Evolutionary conservation across 2,329 filamentous ascomycete species (phyloP).

Genomic region (Gliomastix tumulicola): DNA sequence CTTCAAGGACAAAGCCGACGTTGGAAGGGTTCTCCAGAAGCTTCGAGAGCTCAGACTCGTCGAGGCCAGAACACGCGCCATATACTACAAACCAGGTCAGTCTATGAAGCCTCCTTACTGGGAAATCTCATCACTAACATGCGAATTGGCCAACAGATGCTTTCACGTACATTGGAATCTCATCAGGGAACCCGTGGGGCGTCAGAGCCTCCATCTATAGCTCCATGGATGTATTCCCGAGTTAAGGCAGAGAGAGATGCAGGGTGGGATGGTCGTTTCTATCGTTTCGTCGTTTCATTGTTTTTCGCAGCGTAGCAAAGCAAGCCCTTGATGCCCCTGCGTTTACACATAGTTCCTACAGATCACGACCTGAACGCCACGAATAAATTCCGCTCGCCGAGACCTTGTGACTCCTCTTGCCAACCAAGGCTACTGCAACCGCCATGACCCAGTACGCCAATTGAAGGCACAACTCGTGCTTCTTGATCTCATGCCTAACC

Average conservation of each 20-base stretch:
- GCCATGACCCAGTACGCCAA: no score
- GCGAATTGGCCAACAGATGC: constrained; percentile 40
- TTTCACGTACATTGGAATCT: constrained; percentile 60
- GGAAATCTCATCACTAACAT: constrained; percentile 2
- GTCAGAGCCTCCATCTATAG: constrained; percentile 53
- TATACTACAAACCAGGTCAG: constrained; percentile 74
- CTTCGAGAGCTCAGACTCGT: constrained; percentile 58
- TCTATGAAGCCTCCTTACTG: constrained; percentile 11
- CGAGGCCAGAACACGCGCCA: constrained; percentile 32
- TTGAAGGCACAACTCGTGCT: no score
- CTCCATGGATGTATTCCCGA: constrained; percentile 31
- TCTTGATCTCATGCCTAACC: no score
- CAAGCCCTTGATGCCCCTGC: no score
- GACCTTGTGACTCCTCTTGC: no score
- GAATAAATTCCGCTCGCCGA: no score
- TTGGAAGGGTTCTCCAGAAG: constrained; percentile 58
- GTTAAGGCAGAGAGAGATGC: background rate
- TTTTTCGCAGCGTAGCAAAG: no score
- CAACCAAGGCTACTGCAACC: no score
- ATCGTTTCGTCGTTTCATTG: no score
- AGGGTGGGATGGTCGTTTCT: no score
- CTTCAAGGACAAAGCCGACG: constrained; percentile 62
- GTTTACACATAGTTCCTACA: no score
- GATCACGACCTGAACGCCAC: no score
- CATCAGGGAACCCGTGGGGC: constrained; percentile 52